Percentiles rank a stretch among this genome's conserved stretches.
Evolutionary conservation across 2,329 filamentous ascomycete species (phyloP).

Genomic region (Aureobasidium sp.): DNA sequence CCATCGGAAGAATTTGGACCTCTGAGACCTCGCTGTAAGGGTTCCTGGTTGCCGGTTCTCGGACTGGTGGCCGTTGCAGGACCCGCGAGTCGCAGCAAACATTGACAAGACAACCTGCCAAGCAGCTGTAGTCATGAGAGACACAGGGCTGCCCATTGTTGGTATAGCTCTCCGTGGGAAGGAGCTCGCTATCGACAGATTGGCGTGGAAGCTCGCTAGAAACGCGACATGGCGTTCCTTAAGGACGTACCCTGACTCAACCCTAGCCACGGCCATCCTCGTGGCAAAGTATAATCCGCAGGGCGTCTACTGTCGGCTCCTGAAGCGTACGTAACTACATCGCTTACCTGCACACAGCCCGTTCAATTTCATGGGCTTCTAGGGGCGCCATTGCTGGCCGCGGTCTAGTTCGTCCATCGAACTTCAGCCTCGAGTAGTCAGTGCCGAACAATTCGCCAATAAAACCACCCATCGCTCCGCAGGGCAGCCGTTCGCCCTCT

Average conservation of each 20-base stretch:
- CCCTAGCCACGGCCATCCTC: background rate
- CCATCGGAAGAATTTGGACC: background rate
- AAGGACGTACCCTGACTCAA: background rate
- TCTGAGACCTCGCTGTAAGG: background rate
- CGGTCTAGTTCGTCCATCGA: background rate
- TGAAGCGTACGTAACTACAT: background rate
- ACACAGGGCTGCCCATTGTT: background rate
- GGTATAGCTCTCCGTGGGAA: background rate
- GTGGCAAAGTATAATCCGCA: slow-evolving; percentile 5
- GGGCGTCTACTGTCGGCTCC: background rate
- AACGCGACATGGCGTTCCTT: background rate
- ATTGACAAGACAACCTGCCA: background rate
- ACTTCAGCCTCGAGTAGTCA: slow-evolving; percentile 3
- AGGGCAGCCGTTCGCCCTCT: background rate
- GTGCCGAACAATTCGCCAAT: background rate
- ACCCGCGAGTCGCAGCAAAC: background rate
- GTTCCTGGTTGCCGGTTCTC: background rate
- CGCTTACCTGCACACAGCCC: background rate
- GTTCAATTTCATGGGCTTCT: background rate
- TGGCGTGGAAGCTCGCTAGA: slow-evolving; percentile 1
- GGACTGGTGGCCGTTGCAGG: background rate
- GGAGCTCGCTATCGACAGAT: background rate
- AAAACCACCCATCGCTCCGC: background rate
- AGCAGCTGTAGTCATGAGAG: background rate
- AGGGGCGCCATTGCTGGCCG: background rate